Conservation (phyloP, 768 basidiomycete species). For the Phanerodontia chrysosporium region DNA sequence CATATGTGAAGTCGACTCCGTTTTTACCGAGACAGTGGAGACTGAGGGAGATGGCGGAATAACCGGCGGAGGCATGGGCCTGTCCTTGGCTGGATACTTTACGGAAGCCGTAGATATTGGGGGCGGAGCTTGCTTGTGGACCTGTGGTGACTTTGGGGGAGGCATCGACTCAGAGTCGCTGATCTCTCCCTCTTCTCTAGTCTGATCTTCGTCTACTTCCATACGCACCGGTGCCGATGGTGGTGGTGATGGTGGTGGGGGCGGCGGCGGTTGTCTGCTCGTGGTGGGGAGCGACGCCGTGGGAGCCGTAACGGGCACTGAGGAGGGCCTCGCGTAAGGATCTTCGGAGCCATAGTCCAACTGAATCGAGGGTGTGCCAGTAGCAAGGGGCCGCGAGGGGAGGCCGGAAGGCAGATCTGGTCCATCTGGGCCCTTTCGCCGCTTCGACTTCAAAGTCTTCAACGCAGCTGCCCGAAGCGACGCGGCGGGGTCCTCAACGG, state of each 20-base stretch:
- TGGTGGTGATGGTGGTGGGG: slow-evolving; percentile 18
- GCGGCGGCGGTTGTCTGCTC: slow-evolving; percentile 5
- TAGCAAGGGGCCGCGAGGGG: slow-evolving; percentile 35
- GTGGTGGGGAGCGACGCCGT: slow-evolving; percentile 24
- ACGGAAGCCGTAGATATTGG: background rate
- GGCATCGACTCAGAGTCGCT: slow-evolving; percentile 64
- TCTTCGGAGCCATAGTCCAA: slow-evolving; percentile 77
- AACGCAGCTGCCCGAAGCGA: slow-evolving; percentile 74
- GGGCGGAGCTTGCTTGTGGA: background rate
- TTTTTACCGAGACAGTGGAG: slow-evolving; percentile 4
- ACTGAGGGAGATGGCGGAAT: background rate
- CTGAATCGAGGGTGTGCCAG: slow-evolving; percentile 37
- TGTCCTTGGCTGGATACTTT: slow-evolving; percentile 1
- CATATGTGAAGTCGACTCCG: background rate
- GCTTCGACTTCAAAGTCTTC: slow-evolving; percentile 64
- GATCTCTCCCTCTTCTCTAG: slow-evolving; percentile 84
- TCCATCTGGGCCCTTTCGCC: slow-evolving; percentile 40
- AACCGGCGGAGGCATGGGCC: background rate
- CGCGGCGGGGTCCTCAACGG: slow-evolving; percentile 46
- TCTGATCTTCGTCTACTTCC: slow-evolving; percentile 43
- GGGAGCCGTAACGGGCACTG: slow-evolving; percentile 15
- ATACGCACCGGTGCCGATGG: slow-evolving; percentile 21
- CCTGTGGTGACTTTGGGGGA: slow-evolving; percentile 15
- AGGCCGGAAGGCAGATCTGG: slow-evolving; percentile 27
- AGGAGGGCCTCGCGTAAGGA: background rate